Percentiles rank a stretch among this genome's conserved stretches.
phyloP scores from a whole-genome alignment of 768 basidiomycete species.

The Naganishia kalamii region DNA sequence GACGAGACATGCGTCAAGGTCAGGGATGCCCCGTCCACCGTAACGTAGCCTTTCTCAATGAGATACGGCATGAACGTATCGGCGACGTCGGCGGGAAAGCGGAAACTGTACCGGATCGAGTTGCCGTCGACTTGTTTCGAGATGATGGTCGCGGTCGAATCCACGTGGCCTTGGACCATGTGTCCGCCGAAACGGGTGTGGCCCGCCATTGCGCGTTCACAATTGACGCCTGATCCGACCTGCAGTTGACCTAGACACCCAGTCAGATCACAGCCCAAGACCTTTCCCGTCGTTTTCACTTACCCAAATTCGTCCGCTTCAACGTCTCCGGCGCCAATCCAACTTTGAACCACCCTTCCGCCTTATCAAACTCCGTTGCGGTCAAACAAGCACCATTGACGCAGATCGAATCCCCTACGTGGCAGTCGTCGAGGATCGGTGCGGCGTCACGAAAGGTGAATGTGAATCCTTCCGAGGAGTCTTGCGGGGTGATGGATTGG shows the following conservation, averaged over 20 bases:
- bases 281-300: conserved; percentile 24
- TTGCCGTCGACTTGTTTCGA: conserved; percentile 69
- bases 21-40: conserved; percentile 88
- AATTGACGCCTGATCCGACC: conserved; percentile 57
- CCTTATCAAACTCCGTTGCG: conserved; percentile 68
- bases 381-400: conserved; percentile 71
- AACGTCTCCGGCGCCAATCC: conserved; percentile 96
- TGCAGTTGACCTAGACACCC: conserved; percentile 4
- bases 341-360: conserved; percentile 76
- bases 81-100: conserved; percentile 55
- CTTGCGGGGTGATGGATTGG: conserved; percentile 51
- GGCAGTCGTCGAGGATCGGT: conserved; percentile 76
- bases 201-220: conserved; percentile 90
- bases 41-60: conserved; percentile 88
- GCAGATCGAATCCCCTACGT: conserved; percentile 76
- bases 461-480: conserved; percentile 62
- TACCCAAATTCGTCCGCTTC: conserved; percentile 81
- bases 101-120: conserved; percentile 76
- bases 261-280: neutral
- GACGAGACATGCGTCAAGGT: conserved; percentile 69
- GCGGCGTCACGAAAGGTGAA: conserved; percentile 67
- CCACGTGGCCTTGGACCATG: conserved; percentile 96
- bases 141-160: conserved; percentile 72
- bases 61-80: conserved; percentile 69
- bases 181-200: conserved; percentile 92